Base-by-base conservation (phyloP, 352 stramenopile species). In the Globisporangium canariense region DNA sequence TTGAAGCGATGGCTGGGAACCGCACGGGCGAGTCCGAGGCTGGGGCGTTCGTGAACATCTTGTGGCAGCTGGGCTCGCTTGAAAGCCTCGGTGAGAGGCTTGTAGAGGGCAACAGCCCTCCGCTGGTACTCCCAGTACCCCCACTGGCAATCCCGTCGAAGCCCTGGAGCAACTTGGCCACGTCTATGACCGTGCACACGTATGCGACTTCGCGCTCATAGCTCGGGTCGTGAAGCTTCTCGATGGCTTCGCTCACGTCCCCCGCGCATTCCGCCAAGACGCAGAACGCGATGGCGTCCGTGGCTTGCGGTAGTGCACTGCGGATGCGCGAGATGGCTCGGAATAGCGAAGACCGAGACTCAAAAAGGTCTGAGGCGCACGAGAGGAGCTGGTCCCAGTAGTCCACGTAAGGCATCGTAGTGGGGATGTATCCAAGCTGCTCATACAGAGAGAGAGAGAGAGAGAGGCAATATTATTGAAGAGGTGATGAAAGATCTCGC, bases 201-300 rank as follows among this genome's bases (percentile, higher is more conserved):
- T 86, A 86, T 10, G 75, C 72, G 14, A 92, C 66, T 36, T 92
- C 83, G 6, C 77, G 72, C 30, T 89, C 71, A 45, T 89, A 89
- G 11, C 60, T 75, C 11, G 71, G 40, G 53, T 83, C 78, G 43
- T 83, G 76, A 1, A 92, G 64, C 41, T 79, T 79, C 61, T 89
- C 81, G 7, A 79, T 65, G 6, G 83, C 83, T 51, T 72, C 49
- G 2, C 81, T 66, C 5, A 80, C 79, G 34, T 84, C 70, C 2
- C 77, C 79, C 1, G 78, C 51, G 18, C 71, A 74, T 53, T 92
- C 81, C n/a, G 79, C 81, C 1, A 92, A 58, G 2, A 81, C 79
- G 38, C 77, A 90, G 22, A 74, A 90, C 18, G 78, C 81, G 3
- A 88, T 64, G 45, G 76, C 68, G 7, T 90, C 79, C 0, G 67